Evolutionary conservation across 1,139 yeast species (phyloP).

Genomic region (Hemisphaericaspora xylanilytica): DNA sequence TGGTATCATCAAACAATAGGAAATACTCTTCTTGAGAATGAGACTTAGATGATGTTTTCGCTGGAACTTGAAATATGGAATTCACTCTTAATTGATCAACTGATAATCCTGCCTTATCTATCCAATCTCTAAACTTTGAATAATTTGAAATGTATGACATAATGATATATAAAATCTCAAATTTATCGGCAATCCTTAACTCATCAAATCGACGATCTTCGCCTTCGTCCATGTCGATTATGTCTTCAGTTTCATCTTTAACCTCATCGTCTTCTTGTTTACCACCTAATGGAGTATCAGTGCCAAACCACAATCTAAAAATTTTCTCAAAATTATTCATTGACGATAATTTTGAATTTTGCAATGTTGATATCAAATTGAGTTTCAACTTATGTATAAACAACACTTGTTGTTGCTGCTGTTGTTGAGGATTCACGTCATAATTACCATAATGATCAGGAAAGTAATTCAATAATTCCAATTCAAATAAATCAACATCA

Average conservation of each 20-base stretch:
- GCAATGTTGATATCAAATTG: conserved; percentile 36
- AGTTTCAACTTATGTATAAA: conserved; percentile 43
- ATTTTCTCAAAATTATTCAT: conserved; percentile 44
- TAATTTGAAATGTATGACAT: conserved; percentile 37
- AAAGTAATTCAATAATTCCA: conserved; percentile 43
- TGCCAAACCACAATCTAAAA: conserved; percentile 46
- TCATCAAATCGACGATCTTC: conserved; percentile 31
- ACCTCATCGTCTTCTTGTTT: conserved; percentile 23
- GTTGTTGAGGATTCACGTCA: background rate
- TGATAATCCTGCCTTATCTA: conserved; percentile 39
- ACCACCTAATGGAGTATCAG: conserved; percentile 37
- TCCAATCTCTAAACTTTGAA: conserved; percentile 39
- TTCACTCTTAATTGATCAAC: conserved; percentile 31
- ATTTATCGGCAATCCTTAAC: conserved; percentile 42
- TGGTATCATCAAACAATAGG: conserved; percentile 41
- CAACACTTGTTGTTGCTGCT: conserved; percentile 13
- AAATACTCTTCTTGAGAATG: conserved; percentile 32
- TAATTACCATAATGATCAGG: conserved; percentile 24
- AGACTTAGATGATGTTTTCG: conserved; percentile 4
- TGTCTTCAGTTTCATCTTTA: conserved; percentile 10
- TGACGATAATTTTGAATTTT: conserved; percentile 28
- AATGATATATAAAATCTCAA: conserved; percentile 44
- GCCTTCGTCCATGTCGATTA: conserved; percentile 13
- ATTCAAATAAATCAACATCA: conserved; percentile 55
- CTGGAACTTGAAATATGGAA: conserved; percentile 19